A percentile compares a stretch with the other conserved stretches of the same genome.
Conservation (phyloP, 2,329 filamentous ascomycete species). For the Aureobasidium sp. region DNA sequence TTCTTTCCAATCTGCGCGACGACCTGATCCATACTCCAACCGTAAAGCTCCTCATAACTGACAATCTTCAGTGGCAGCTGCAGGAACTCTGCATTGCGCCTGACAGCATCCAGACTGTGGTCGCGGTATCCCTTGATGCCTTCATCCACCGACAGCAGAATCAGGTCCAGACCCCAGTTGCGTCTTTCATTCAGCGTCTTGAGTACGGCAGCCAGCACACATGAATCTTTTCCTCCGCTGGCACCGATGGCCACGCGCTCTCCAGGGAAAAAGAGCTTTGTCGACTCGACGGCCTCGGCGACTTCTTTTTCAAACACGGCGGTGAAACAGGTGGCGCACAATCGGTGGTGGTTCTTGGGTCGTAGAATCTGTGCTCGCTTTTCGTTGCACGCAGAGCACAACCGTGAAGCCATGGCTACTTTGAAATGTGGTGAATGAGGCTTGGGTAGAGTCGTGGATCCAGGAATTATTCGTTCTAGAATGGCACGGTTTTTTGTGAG, state of each 20-base stretch:
- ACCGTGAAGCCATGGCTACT: constrained; percentile 59
- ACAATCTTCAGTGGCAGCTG: constrained; percentile 86
- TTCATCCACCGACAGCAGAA: constrained; percentile 88
- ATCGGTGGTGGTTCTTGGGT: constrained; percentile 88
- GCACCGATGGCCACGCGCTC: constrained; percentile 91
- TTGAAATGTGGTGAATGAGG: neutral
- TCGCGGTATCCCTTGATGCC: constrained; percentile 96
- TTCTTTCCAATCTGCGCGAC: constrained; percentile 95
- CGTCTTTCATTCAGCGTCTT: constrained; percentile 91
- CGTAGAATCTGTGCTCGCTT: constrained; percentile 81
- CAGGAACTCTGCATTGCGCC: constrained; percentile 85
- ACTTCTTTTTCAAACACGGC: constrained; percentile 83
- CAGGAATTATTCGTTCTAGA: neutral
- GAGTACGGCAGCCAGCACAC: constrained; percentile 85
- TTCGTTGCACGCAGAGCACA: constrained; percentile 67
- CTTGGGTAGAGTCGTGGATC: neutral
- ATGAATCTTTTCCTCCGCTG: constrained; percentile 95
- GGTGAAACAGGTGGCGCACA: constrained; percentile 87
- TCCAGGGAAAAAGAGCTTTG: constrained; percentile 70
- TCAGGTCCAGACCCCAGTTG: constrained; percentile 74
- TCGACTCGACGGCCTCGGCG: constrained; percentile 80
- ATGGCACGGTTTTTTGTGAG: neutral
- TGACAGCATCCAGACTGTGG: constrained; percentile 92
- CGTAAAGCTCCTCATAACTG: constrained; percentile 87
- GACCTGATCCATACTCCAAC: constrained; percentile 99